Evolutionary conservation across 768 basidiomycete species (phyloP).

Genomic region (Phylloporus arenicola): DNA sequence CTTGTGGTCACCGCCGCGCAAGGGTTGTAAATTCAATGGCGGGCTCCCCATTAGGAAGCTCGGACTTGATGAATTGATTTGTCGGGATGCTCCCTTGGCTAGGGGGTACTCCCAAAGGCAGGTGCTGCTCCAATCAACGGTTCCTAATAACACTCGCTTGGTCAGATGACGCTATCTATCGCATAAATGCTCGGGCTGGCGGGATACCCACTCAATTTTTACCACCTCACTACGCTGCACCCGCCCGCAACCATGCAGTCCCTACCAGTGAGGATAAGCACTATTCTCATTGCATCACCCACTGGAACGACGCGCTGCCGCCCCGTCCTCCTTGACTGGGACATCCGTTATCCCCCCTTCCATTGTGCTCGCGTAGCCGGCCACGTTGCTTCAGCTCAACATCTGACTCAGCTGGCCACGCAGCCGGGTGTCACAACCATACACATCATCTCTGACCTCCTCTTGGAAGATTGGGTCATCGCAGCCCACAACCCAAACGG

Average conservation of each 20-base stretch:
- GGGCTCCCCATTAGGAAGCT: constrained; percentile 6
- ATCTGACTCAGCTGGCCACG: constrained; percentile 41
- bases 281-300: constrained; percentile 13
- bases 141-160: neutral
- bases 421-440: constrained; percentile 36
- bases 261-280: constrained; percentile 13
- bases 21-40: constrained; percentile 3
- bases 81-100: neutral
- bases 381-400: constrained; percentile 5
- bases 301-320: constrained; percentile 7
- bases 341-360: constrained; percentile 41
- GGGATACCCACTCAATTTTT: neutral
- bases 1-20: neutral
- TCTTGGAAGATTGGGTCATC: constrained; percentile 41
- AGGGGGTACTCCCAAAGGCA: constrained; percentile 16
- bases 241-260: constrained; percentile 12
- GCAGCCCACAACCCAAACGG: constrained; percentile 37
- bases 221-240: neutral
- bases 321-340: constrained; percentile 41
- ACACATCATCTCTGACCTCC: constrained; percentile 40
- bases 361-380: constrained; percentile 15
- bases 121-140: constrained; percentile 7
- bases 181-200: constrained; percentile 15
- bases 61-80: neutral
- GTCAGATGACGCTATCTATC: neutral